Evolutionary conservation across 2,329 filamentous ascomycete genomes (phyloP), one percentile per base, ranked within the genome.

Genomic region (Fusarium buharicum): DNA sequence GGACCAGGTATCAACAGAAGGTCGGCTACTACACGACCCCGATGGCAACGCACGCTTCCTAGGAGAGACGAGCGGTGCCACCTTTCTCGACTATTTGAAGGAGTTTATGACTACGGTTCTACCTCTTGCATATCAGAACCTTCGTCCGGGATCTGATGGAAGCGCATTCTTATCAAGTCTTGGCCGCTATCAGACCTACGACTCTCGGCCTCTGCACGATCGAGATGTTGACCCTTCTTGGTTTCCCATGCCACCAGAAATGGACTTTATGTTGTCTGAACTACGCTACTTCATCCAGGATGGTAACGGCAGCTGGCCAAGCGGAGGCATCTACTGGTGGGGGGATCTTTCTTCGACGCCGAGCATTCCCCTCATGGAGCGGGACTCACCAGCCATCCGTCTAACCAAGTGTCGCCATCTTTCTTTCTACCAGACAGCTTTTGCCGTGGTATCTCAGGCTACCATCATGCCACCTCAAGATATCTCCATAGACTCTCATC

Each of bases 291-390:
- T 79, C 50, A 70, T 84, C 48, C 80, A 82, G 61, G 80, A 82
- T 39, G 80, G 77, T 27, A 74, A 72, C 54, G 77, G 76, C 12
- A 60, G 64, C 7, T 80, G 77, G 65, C 68, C 71, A 8, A 78
- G 77, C 17, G 82, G 82, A 16, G 82, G 82, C 24, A 78, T 82
- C 33, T 79, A 79, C 63, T 83, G 78, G 74, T 84, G 80, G 78
- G 77, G 76, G 20, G 73, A 80, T 37, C 71, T 82, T 20, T 64
- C 72, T 18, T 68, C 71, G 27, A 46, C 74, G 3, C 74, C 78
- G 7, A 47, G 52, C 17, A 62, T 69, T 9, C 70, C 73, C 27
- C 27, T 59, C 30, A 48, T 62, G 28, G 64, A 45, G 36, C 67
- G 56, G 37, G 55, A 59, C 24, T 62, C 71, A 7, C 55, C 64